Evolutionary conservation across 768 basidiomycete species (phyloP), one percentile per base, ranked within the genome.

Genomic region (Chiua virens): DNA sequence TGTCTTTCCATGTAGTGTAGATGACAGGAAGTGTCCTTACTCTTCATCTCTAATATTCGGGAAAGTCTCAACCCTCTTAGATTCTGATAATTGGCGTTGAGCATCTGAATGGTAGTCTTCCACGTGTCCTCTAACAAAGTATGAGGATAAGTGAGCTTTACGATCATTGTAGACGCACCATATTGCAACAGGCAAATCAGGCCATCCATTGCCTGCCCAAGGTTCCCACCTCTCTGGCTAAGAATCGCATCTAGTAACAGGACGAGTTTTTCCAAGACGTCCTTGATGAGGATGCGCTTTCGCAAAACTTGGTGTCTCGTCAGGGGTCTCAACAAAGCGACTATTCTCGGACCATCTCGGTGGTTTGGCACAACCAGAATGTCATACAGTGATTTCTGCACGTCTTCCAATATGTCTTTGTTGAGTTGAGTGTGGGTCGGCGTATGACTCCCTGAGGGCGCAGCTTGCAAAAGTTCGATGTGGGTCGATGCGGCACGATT

Each of bases 251-350:
- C 63, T 5, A 64, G 49, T 15, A 62, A 35, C 3, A 22, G 4
- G 27, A 64, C 34, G 14, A 64, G 42, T 5, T 7, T 51, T 1
- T 54, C 23, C 37, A 62, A 36, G 9, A 62, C 45, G 1, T 57
- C 53, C 0, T 17, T 0, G 4, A 55, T 55, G 30, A 64, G 60
- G 36, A 64, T 55, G 25, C 13, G 38, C 21, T 53, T 5, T 40
- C 49, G 57, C 14, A 64, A 38, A 25, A 30, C 17, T 39, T 27
- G 5, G 44, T 64, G 60, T 28, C 42, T 57, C n/a, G 63, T 53
- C 30, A 64, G 34, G 18, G 57, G 57, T 39, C 54, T 44, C 25
- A 64, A 30, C 17, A 64, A 60, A 25, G 63, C 53, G 9, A 64
- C 30, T 5, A 58, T 61, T 46, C 60, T 54, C 11, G 53, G 47